These are phyloP conservation scores for Prunus fruticosa DNA, from an alignment of 306 rosid genomes.

Conservation along the genomic window DNA sequence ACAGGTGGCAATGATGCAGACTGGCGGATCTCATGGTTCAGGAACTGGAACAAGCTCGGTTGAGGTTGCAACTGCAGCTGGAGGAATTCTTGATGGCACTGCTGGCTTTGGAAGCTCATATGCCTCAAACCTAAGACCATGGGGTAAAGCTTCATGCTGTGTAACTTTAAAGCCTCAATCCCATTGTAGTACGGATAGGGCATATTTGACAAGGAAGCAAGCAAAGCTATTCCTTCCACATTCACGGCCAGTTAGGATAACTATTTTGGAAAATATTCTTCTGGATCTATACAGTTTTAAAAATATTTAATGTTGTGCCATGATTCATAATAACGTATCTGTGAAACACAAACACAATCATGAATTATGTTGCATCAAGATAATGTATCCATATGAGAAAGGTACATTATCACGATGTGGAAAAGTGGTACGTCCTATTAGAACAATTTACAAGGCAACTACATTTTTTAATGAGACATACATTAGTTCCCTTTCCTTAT, in stretches of 20 bases:
- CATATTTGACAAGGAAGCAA: not conserved
- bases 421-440: not conserved
- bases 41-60: constrained; percentile 65
- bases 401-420: not conserved
- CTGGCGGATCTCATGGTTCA: constrained; percentile 56
- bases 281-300: not conserved
- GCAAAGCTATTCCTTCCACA: not conserved
- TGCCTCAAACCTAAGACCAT: constrained; percentile 33
- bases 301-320: not conserved
- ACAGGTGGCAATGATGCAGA: constrained; percentile 40
- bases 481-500: not conserved
- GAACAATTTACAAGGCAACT: not conserved
- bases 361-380: too few species aligned
- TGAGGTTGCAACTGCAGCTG: constrained; percentile 42
- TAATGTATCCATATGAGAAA: too few species aligned
- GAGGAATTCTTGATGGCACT: constrained; percentile 38
- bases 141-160: constrained; percentile 51
- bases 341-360: not conserved
- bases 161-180: too few species aligned
- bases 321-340: not conserved
- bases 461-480: not conserved
- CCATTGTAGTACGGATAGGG: not conserved
- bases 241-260: not conserved
- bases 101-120: constrained; percentile 73
- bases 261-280: not conserved